phyloP scores from a whole-genome alignment of 257 asterid species.

The Fraxinus americana region DNA sequence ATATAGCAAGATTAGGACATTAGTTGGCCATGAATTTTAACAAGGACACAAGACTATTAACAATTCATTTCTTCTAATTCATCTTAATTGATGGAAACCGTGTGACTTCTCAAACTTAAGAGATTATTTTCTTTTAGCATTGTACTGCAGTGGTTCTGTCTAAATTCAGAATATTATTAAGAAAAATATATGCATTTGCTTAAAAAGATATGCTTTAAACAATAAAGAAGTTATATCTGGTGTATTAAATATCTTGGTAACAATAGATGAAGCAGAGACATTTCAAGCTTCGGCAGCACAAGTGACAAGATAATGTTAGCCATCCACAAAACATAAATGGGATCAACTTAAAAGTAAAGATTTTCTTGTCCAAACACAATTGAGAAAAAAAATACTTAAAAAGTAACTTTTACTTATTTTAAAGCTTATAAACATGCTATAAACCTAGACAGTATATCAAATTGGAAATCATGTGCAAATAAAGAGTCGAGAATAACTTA shows the following conservation, averaged over 20 bases:
- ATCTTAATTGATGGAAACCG: background rate
- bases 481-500: slow-evolving; percentile 22
- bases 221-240: too few relatives aligned
- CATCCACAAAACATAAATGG: background rate
- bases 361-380: background rate
- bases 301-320: background rate
- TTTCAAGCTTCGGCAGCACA: background rate
- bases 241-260: background rate
- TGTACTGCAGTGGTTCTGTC: background rate
- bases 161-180: background rate
- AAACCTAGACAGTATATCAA: background rate
- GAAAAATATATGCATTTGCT: background rate
- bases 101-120: background rate
- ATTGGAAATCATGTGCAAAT: background rate
- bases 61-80: background rate
- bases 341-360: background rate
- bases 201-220: too few relatives aligned
- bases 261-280: background rate
- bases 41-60: background rate
- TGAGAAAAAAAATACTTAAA: background rate
- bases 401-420: background rate
- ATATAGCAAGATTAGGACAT: background rate
- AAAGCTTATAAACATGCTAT: background rate
- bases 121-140: too few relatives aligned
- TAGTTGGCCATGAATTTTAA: background rate